These are phyloP conservation scores for Dianthus caryophyllus DNA, from an alignment of 148 eudicot genomes.

Conservation along the genomic window DNA sequence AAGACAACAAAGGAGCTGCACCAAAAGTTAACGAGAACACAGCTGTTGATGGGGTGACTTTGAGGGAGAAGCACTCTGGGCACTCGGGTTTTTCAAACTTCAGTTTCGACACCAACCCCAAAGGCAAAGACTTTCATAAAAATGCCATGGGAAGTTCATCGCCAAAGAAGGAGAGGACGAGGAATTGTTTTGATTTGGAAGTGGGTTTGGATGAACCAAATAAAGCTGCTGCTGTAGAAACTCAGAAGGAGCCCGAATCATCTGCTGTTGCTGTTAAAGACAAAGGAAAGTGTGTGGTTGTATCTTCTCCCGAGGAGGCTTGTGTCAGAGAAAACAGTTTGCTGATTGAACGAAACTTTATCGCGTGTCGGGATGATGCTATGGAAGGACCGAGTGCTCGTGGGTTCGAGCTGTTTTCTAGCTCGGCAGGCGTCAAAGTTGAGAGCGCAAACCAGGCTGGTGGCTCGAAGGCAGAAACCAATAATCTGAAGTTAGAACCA, in stretches of 20 bases:
- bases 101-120: constrained; percentile 24
- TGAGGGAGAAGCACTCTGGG: constrained; percentile 24
- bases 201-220: constrained; percentile 36
- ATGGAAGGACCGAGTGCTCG: constrained; percentile 71
- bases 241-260: constrained; percentile 31
- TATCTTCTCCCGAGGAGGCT: constrained; percentile 37
- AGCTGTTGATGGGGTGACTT: constrained; percentile 19
- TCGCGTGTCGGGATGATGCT: constrained; percentile 38
- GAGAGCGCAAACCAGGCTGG: constrained; percentile 34
- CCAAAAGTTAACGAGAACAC: constrained; percentile 26
- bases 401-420: constrained; percentile 70
- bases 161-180: constrained; percentile 18
- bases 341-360: constrained; percentile 39
- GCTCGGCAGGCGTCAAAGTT: constrained; percentile 52
- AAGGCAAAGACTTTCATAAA: constrained; percentile 29
- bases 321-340: constrained; percentile 32
- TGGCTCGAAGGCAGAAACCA: constrained; percentile 43
- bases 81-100: constrained; percentile 18
- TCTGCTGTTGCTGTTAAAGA: constrained; percentile 41
- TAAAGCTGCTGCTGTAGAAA: constrained; percentile 27
- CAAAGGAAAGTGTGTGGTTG: constrained; percentile 74
- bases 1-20: constrained; percentile 25
- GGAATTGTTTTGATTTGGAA: constrained; percentile 34
- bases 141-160: constrained; percentile 19
- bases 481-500: constrained; percentile 55